A percentile compares a stretch with the other conserved stretches of the same genome.
These are phyloP conservation scores for Tympanopsis confertula DNA, from an alignment of 2,329 filamentous ascomycete species.

Conservation along the genomic window DNA sequence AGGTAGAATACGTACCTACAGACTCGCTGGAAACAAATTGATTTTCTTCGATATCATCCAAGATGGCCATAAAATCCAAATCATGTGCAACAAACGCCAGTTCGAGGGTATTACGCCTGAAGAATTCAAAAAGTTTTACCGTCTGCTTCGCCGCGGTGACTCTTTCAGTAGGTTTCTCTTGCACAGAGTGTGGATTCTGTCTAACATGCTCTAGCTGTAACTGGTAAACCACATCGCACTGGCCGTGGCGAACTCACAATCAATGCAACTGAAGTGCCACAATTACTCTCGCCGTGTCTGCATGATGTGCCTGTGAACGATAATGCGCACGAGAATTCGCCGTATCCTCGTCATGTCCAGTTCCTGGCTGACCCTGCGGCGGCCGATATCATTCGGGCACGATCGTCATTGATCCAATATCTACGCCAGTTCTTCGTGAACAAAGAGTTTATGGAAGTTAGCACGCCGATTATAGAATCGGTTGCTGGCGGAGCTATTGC, in stretches of 20 bases:
- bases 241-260: conserved; percentile 67
- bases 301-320: conserved; percentile 66
- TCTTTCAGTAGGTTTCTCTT: conserved; percentile 55
- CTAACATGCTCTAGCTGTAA: conserved; percentile 40
- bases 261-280: conserved; percentile 54
- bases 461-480: conserved; percentile 76
- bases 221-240: conserved; percentile 59
- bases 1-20: conserved; percentile 1
- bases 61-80: not conserved
- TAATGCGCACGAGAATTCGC: conserved; percentile 48
- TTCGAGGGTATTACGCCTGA: conserved; percentile 16
- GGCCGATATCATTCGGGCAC: conserved; percentile 59
- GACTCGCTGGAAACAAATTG: conserved; percentile 1
- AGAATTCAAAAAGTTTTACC: conserved; percentile 48
- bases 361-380: conserved; percentile 64
- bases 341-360: conserved; percentile 73
- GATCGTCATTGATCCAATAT: conserved; percentile 62
- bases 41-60: conserved; percentile 1
- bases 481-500: conserved; percentile 80
- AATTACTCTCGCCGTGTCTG: conserved; percentile 65
- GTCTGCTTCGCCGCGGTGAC: conserved; percentile 68
- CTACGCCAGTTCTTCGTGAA: conserved; percentile 65
- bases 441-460: conserved; percentile 71
- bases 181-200: conserved; percentile 7
- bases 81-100: not conserved